These are phyloP conservation scores for Trametes versicolor DNA, from an alignment of 1,284 basidiomycete species.

Conservation along the genomic window DNA sequence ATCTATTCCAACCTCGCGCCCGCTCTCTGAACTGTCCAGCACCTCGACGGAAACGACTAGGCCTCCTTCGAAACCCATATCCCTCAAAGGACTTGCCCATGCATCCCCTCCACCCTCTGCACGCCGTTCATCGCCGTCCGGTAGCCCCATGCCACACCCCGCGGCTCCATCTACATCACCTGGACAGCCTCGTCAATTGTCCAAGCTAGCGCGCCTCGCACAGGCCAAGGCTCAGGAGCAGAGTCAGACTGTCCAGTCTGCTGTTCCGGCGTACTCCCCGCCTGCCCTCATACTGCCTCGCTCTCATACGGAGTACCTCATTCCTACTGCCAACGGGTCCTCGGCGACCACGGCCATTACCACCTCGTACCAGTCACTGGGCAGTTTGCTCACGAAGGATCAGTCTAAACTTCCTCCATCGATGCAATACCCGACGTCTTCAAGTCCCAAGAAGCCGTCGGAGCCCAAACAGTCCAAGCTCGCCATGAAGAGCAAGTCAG, in stretches of 20 bases:
- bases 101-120: constrained; percentile 11
- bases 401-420: constrained; percentile 39
- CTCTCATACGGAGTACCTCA: constrained; percentile 69
- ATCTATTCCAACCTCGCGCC: constrained; percentile 19
- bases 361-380: constrained; percentile 75
- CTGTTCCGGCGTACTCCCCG: constrained; percentile 25
- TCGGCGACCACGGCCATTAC: constrained; percentile 84
- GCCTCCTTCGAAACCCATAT: neutral
- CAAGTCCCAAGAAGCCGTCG: constrained; percentile 20
- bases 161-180: constrained; percentile 15
- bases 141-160: neutral
- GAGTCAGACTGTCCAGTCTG: constrained; percentile 38
- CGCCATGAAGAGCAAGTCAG: constrained; percentile 70
- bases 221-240: constrained; percentile 61
- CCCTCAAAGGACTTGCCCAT: neutral
- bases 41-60: constrained; percentile 9
- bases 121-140: constrained; percentile 11
- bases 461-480: constrained; percentile 67
- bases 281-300: constrained; percentile 35
- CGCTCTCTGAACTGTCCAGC: constrained; percentile 8
- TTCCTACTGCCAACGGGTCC: constrained; percentile 77
- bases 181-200: constrained; percentile 50
- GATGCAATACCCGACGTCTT: constrained; percentile 16
- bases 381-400: constrained; percentile 51
- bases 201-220: constrained; percentile 77